Evolutionary conservation across 2,329 filamentous ascomycete species (phyloP), one percentile per base, ranked within the genome.

Genomic region (Bipolaris bicolor): DNA sequence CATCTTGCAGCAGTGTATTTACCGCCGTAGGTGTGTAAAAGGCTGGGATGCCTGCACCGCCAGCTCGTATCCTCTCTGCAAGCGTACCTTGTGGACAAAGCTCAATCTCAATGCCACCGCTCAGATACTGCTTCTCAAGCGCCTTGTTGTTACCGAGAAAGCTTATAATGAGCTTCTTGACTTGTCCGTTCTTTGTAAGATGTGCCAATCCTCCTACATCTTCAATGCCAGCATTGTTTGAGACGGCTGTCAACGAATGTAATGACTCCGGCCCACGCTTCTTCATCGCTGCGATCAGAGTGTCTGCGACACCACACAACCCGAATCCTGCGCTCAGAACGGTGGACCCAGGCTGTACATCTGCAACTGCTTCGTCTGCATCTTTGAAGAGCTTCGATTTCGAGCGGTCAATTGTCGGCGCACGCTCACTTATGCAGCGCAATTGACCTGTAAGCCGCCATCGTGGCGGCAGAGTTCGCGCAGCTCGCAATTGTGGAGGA

Each of bases 111-210:
- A 92, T 87, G 63, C 89, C 81, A 33, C 90, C 90, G 0, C 83
- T 86, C 16, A 93, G 76, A 66, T 92, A 93, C 69, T 89, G 87
- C 69, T 86, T 85, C 77, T 93, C 90, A 41, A 93, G 79, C 3
- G 82, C 83, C 76, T 92, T 93, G 77, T 94, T 94, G 63, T 88
- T 87, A 5, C 90, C 90, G 6, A 94, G 80, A 62, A 90, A 94
- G 1, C 88, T 91, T n/a, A 91, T 81, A 54, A 92, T 87, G 66
- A 93, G 83, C 62, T 89, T 86, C 64, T 85, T 82, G 33, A 94
- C 81, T 68, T 92, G 90, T 1, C 89, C 89, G 0, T 86, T 84
- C 55, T 86, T 83, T 0, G 89, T 88, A 29, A 94, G 82, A 4
- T 85, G 82, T 2, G 89, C 86, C 26, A 94, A 79, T 0, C 90